Percentiles rank a stretch among this genome's conserved stretches.
Evolutionary conservation across 2,329 filamentous ascomycete genomes (phyloP).

Genomic region (Hirsutella minnesotensis): DNA sequence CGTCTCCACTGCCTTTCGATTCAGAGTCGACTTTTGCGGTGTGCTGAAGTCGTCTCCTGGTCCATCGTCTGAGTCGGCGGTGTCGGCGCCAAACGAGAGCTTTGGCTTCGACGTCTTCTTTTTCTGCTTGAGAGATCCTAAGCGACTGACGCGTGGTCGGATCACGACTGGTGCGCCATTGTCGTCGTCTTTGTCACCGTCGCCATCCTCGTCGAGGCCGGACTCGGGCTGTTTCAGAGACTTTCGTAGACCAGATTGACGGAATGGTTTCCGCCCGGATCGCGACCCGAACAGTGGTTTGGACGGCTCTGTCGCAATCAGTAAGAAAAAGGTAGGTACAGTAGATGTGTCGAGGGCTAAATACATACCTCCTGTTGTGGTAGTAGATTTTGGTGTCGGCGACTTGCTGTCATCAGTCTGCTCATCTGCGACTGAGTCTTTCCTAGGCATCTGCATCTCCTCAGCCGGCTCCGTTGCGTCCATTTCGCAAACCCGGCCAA

Average conservation of each 20-base stretch:
- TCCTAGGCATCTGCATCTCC: too few relatives aligned
- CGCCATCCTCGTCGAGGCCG: slow-evolving; percentile 10
- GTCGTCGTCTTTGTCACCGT: slow-evolving; percentile 26
- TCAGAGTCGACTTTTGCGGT: slow-evolving; percentile 55
- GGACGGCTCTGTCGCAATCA: slow-evolving; percentile 14
- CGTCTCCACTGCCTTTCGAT: slow-evolving; percentile 53
- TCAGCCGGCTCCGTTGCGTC: too few relatives aligned
- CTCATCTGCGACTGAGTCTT: too few relatives aligned
- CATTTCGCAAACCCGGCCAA: too few relatives aligned
- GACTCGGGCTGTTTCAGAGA: slow-evolving; percentile 35
- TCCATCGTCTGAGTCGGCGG: slow-evolving; percentile 36
- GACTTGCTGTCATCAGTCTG: too few relatives aligned
- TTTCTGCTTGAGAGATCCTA: slow-evolving; percentile 47
- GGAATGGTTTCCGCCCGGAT: slow-evolving; percentile 37
- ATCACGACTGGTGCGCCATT: slow-evolving; percentile 35
- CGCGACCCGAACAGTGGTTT: slow-evolving; percentile 30
- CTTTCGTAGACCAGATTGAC: slow-evolving; percentile 47
- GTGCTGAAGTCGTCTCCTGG: slow-evolving; percentile 39
- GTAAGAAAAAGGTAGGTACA: too few relatives aligned
- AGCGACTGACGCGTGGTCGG: slow-evolving; percentile 33
- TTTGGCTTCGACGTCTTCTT: slow-evolving; percentile 47
- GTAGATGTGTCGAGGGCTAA: too few relatives aligned
- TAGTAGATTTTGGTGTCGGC: too few relatives aligned
- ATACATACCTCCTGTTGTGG: too few relatives aligned
- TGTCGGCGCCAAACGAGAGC: slow-evolving; percentile 62